Evolutionary conservation across 768 basidiomycete genomes (phyloP).

Genomic region (Leccinum disarticulatum): DNA sequence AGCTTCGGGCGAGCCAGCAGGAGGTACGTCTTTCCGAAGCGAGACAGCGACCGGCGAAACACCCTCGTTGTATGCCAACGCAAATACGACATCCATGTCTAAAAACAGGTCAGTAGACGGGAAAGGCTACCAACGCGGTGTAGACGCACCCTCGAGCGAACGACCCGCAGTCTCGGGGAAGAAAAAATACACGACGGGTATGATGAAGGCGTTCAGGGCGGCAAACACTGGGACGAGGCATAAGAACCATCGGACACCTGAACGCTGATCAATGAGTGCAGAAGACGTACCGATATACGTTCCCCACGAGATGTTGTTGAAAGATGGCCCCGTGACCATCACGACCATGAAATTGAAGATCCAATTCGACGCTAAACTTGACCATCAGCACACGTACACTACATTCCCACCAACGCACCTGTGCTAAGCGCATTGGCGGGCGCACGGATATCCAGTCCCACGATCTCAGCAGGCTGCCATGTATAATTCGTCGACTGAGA

Average conservation of each 20-base stretch:
- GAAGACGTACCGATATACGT: constrained; percentile 21
- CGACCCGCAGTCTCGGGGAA: constrained; percentile 63
- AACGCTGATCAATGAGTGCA: neutral
- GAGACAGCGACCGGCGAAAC: no score
- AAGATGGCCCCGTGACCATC: constrained; percentile 61
- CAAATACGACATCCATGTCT: no score
- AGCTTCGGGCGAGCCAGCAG: no score
- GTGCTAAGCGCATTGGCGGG: constrained; percentile 66
- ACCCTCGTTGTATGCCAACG: no score
- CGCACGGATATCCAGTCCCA: constrained; percentile 58
- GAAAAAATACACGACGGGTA: constrained; percentile 58
- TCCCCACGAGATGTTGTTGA: constrained; percentile 56
- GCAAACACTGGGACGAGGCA: constrained; percentile 44
- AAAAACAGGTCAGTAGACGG: no score
- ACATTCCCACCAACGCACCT: constrained; percentile 21
- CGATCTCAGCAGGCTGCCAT: constrained; percentile 61
- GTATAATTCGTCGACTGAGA: neutral
- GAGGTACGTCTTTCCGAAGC: no score
- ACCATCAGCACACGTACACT: neutral
- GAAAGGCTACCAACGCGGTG: no score
- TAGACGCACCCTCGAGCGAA: constrained; percentile 49
- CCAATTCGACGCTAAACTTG: constrained; percentile 41
- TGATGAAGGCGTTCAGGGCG: constrained; percentile 46
- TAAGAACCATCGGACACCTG: neutral
- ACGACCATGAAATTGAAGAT: constrained; percentile 60